Conservation (phyloP, 768 basidiomycete genomes). For the Scleroderma bovista region DNA sequence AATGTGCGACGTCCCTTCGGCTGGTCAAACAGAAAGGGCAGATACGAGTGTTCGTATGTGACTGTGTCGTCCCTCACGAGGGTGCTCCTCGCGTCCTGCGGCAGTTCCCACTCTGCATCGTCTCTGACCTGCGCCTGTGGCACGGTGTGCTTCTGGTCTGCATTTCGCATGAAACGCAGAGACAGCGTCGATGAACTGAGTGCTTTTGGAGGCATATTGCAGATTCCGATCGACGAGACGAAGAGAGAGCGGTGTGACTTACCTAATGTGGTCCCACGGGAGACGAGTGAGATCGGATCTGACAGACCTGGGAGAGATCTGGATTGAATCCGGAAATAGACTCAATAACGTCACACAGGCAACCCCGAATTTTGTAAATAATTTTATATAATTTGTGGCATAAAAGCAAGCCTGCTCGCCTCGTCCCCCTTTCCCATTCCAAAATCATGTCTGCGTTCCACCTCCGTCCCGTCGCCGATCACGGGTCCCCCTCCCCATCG, state of each 20-base stretch:
- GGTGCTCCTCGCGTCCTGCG: conserved; percentile 44
- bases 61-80: conserved; percentile 42
- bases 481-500: conserved; percentile 43
- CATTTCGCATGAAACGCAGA: conserved; percentile 72
- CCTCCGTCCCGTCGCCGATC: conserved; percentile 51
- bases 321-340: too few species aligned
- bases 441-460: conserved; percentile 39
- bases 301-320: too few species aligned
- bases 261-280: too few species aligned
- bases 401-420: background rate
- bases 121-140: conserved; percentile 54
- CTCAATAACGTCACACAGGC: too few species aligned
- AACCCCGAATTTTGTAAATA: too few species aligned
- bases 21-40: conserved; percentile 55
- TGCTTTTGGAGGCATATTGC: conserved; percentile 31
- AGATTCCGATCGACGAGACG: too few species aligned
- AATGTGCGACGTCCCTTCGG: conserved; percentile 51
- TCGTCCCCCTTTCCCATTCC: conserved; percentile 5
- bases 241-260: too few species aligned
- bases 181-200: conserved; percentile 61
- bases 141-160: conserved; percentile 45
- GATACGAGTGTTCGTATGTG: conserved; percentile 56
- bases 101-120: conserved; percentile 61
- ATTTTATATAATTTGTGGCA: background rate
- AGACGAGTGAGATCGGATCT: too few species aligned